Base-by-base conservation (phyloP, 208 protist species). In the Leptomonas pyrrhocoris region DNA sequence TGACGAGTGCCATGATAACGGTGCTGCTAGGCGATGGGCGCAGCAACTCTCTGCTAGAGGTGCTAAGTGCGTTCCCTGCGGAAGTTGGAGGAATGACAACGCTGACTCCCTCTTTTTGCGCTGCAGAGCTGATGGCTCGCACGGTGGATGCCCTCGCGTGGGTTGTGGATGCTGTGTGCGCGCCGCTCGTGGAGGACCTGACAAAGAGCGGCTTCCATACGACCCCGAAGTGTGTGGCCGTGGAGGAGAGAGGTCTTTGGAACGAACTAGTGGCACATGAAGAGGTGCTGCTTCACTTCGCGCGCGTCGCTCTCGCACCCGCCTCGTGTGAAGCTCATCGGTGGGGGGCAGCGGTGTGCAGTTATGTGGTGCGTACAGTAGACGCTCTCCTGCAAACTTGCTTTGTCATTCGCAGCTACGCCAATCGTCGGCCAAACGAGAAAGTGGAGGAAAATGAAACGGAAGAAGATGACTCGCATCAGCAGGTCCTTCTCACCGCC, bases 141-240 rank as follows among this genome's bases (percentile, higher is more conserved):
- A 48, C 31, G n/a, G 2, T 72, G 55, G 51, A 72, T 6, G 38
- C 42, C 16, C 1, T 63, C 8, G 2, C 40, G 55, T 63, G 55
- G 55, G 66, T 56, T 19, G 66, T 72, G 43, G 45, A 61, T 40
- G 36, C 45, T 55, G 55, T 40, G 7, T 72, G 66, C 58, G 27
- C 58, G 0, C 43, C 58, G 4, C 58, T 64, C 4, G 18, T 53
- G 27, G 12, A 49, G 43, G 13, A 19, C 1, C 28, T 64, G 27
- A 40, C 16, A 27, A 21, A 36, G 19, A 4, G 38, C 43, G 43
- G 43, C 43, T 12, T 4, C 43, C 42, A 40, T 19, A 18, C 28
- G 1, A 8, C 36, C 2, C 56, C 8, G 7, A 15, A 23, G n/a
- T n/a, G 11, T 9, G 19, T 62, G 4, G 12, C 56, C 2, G 3